Percentiles rank a stretch among this genome's conserved stretches.
Conservation (phyloP, 352 stramenopile species). For the Globisporangium acanthophoron region DNA sequence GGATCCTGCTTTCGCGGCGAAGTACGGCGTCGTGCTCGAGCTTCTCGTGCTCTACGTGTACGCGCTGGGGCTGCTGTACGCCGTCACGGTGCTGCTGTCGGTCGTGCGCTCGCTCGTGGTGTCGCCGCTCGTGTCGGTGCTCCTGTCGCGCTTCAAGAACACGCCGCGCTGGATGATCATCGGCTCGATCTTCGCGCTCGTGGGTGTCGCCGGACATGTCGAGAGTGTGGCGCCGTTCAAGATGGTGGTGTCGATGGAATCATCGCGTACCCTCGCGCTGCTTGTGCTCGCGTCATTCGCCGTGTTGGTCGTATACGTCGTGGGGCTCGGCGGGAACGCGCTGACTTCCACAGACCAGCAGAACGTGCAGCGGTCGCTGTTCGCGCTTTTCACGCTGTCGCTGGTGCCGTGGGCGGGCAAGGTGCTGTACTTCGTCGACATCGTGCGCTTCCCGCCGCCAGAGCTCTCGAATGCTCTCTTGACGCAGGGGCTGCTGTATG, state of each 20-base stretch:
- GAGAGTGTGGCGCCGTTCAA: constrained; percentile 21
- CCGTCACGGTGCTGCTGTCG: constrained; percentile 29
- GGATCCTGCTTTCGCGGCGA: constrained; percentile 4
- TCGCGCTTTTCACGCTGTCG: constrained; percentile 46
- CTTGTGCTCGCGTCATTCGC: constrained; percentile 38
- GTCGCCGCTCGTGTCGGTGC: constrained; percentile 23
- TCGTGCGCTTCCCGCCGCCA: constrained; percentile 33
- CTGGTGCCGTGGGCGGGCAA: constrained; percentile 61
- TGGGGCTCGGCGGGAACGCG: constrained; percentile 35
- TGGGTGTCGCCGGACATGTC: constrained; percentile 37
- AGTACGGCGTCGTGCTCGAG: constrained; percentile 21
- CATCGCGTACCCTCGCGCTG: constrained; percentile 41
- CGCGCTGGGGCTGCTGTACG: constrained; percentile 52
- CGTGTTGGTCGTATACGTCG: constrained; percentile 41
- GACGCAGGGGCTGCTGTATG: constrained; percentile 30
- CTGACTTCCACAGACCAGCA: constrained; percentile 40
- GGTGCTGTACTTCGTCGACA: constrained; percentile 45
- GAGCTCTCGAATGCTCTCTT: constrained; percentile 40
- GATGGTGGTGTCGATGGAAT: constrained; percentile 13
- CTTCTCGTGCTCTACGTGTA: constrained; percentile 44
- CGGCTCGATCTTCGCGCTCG: constrained; percentile 23
- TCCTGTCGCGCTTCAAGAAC: constrained; percentile 19
- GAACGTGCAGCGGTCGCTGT: constrained; percentile 52
- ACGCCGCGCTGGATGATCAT: constrained; percentile 49
- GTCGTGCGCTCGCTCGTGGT: constrained; percentile 31